Evolutionary conservation across 2,329 filamentous ascomycete genomes (phyloP), one percentile per base, ranked within the genome.

Genomic region (Epichloe glyceriae): DNA sequence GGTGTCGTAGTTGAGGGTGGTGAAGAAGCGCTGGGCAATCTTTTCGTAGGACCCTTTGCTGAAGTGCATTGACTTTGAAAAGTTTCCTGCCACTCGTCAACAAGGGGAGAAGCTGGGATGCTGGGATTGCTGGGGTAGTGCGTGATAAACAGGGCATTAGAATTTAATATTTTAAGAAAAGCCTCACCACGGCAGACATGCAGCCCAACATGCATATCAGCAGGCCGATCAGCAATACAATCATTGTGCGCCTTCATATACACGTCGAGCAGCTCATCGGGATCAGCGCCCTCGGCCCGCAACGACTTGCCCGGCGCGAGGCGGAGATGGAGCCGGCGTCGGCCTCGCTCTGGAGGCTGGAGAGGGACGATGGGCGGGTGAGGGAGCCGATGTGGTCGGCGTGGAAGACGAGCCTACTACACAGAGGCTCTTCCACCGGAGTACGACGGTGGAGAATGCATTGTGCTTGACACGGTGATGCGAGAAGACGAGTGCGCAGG

Each of bases 231-330:
- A 30, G 71, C 68, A 58, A 86, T 74, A 62, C 79, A 82, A 62
- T 84, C 80, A 61, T 88, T 88, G 72, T 88, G 86, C 58, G 85
- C 78, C 63, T 79, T 76, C 64, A 88, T 78, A 62, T 88, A 88
- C 34, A 78, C 73, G 57, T 84, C 78, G 47, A 88, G 75, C 55
- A 86, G 75, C 54, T 79, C 76, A 38, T 85, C 80, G 12, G 82
- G 73, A 17, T 80, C 73, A 42, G 75, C 69, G 56, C 84, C 83
- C 20, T 74, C 73, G 51, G 75, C 71, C 68, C 73, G 60, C 51
- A 71, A 79, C 30, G 79, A 78, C 56, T 72, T 72, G 60, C 67
- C 76, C 15, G 73, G 70, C 49, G 72, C 72, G 55, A 77, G 73
- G 47, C 61, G 58, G 45, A 70, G 58, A 64, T 86, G 83, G 62